Evolutionary conservation across 371 early-diverging fungal genomes (phyloP), one percentile per base, ranked within the genome.

Genomic region (Apophysomyces ossiformis): DNA sequence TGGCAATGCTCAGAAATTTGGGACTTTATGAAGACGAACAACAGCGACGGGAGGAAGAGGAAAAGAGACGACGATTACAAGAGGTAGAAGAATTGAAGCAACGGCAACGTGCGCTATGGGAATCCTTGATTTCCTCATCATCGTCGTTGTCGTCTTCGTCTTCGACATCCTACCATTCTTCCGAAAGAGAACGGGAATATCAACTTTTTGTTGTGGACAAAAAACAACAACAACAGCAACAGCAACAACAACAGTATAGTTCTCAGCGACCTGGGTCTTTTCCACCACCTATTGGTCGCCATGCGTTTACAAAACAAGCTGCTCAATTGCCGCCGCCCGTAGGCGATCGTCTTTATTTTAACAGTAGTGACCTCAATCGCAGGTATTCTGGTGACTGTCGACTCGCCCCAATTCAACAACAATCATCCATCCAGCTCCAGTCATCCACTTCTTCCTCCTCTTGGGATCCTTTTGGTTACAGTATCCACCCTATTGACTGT

Each of bases 11-110:
- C 8, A 56, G 68, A 43, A 72, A 67, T 16, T 58, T 73, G 61
- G 76, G 79, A 16, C 46, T 76, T 5, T 65, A 63, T 39, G 58
- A 65, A 43, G 58, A 57, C 58, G 61, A 65, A 26, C 50, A 61
- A 46, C 54, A 66, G 18, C 66, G 47, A 37, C 60, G 46, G n/a
- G 60, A 59, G 12, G 54, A 60, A 56, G 46, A 57, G 8, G 65
- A 41, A 13, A 54, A 66, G 41, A 44, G 38, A 15, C 58, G 58
- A 15, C 60, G 54, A 35, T 46, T 43, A 37, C 68, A 62, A 41
- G 64, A 50, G 26, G 37, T 58, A 37, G 60, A 66, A 6, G 58
- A 60, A 41, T 65, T 61, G 11, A 65, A 47, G 12, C 70, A 62
- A 37, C 65, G 50, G 35, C 65, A 62, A n/a, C 62, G 50, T 46